Base-by-base conservation (phyloP, 2,329 filamentous ascomycete genomes). In the Aspergillus neotritici region DNA sequence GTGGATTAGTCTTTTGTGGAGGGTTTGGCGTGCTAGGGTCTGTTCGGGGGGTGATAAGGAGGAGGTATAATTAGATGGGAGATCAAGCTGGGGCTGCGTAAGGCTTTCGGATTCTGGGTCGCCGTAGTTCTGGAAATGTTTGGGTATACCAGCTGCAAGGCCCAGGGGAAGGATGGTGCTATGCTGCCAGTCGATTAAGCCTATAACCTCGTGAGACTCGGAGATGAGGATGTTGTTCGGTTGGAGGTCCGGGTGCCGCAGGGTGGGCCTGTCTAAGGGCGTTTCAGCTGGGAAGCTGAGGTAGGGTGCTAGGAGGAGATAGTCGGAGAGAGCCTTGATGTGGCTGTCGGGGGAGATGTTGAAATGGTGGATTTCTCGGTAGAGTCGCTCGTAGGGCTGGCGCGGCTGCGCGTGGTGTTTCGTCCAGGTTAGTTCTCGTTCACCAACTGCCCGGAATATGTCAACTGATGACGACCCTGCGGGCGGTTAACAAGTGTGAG, bases 141-240 rank as follows among this genome's bases (percentile, higher is more conserved):
- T 53, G 16, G 68, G 69, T 36, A 73, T 67, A 2, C 64, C 63
- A 30, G 62, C 56, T 10, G 57, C 53, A 5, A 69, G 54, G 37
- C 67, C 63, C 8, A 62, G 60, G 4, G 66, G 68, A n/a, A 69
- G 59, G 17, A 61, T 51, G 3, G 56, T 34, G 31, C 53, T 54
- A 48, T 70, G 58, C 50, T 72, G 66, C 68, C 66, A 72, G 46
- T 73, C 67, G 30, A 72, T 68, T 1, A 72, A 46, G 25, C 63
- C 47, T 21, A 53, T 54, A 15, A 71, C 63, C 6, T 62, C 57
- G 37, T 57, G 52, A 25, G 60, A 44, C 5, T 62, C 41, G 15
- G 49, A 52, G 2, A 63, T 49, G 21, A 64, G 59, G 9, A 62
- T 55, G 39, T 64, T 64, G 32, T 53, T 56, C 6, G 57, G 63